A percentile compares a stretch with the other conserved stretches of the same genome.
Evolutionary conservation across 2,329 filamentous ascomycete genomes (phyloP).

Genomic region (Monilinia fructigena): DNA sequence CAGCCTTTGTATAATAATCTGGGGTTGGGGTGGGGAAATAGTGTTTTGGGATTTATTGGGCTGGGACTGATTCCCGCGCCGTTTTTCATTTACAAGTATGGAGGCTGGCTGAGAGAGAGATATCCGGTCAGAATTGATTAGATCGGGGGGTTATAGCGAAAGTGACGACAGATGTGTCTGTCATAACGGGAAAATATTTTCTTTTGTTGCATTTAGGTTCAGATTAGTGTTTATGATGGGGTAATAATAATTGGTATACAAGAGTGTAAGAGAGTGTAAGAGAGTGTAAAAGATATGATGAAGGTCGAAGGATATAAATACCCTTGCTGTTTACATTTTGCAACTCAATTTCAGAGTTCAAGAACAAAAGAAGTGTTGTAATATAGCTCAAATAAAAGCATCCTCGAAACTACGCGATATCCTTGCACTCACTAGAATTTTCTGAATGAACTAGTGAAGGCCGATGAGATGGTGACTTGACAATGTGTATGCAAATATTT

Average conservation of each 20-base stretch:
- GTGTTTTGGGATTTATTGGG: conserved; percentile 22
- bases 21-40: conserved; percentile 23
- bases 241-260: not conserved
- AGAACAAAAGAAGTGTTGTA: too few species aligned
- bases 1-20: conserved; percentile 8
- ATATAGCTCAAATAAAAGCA: too few species aligned
- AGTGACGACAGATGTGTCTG: not conserved
- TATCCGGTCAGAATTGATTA: conserved; percentile 19
- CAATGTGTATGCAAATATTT: too few species aligned
- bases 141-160: not conserved
- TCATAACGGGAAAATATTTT: not conserved
- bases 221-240: not conserved
- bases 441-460: too few species aligned
- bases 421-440: too few species aligned
- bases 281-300: too few species aligned
- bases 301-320: too few species aligned
- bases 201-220: not conserved
- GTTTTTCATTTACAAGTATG: conserved; percentile 16
- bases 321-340: too few species aligned
- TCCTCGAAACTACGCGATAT: too few species aligned
- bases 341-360: too few species aligned
- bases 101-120: conserved; percentile 14
- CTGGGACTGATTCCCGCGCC: conserved; percentile 16
- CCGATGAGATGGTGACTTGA: too few species aligned
- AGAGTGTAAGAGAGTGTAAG: too few species aligned